Evolutionary conservation across 208 protist genomes (phyloP).

Genomic region (Vickermania ingenoplastis): DNA sequence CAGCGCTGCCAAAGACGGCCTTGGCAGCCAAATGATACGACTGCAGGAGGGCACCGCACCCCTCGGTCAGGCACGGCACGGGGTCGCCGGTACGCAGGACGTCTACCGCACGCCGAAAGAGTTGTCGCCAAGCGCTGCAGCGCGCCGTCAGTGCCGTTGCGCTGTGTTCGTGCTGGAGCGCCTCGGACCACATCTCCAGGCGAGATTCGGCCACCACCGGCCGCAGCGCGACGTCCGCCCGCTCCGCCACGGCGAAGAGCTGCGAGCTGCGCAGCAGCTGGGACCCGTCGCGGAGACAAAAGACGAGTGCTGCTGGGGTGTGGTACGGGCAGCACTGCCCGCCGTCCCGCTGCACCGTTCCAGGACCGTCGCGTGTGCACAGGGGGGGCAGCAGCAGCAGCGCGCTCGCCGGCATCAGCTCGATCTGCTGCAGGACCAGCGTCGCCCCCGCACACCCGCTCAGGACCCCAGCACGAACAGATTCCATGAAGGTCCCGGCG

Average conservation of each 20-base stretch:
- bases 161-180: constrained; percentile 4
- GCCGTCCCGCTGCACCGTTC: constrained; percentile 43
- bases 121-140: constrained; percentile 24
- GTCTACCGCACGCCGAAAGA: constrained; percentile 12
- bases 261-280: constrained; percentile 18
- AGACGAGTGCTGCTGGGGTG: constrained; percentile 25
- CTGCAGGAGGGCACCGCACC: constrained; percentile 42
- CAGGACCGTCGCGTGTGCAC: not conserved
- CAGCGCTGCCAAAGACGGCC: constrained; percentile 23
- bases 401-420: constrained; percentile 17
- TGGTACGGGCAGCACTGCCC: constrained; percentile 36
- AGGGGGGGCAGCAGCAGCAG: constrained; percentile 20
- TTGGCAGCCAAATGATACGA: constrained; percentile 67
- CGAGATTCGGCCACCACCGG: constrained; percentile 12
- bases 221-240: constrained; percentile 52
- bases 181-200: constrained; percentile 12
- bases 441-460: constrained; percentile 18
- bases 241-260: constrained; percentile 59
- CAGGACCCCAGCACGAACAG: constrained; percentile 22
- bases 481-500: constrained; percentile 9
- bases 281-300: constrained; percentile 21
- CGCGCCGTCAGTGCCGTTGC: constrained; percentile 3
- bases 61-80: constrained; percentile 31
- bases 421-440: constrained; percentile 20
- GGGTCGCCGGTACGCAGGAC: constrained; percentile 7